Base-by-base conservation (phyloP, 352 stramenopile species). In the Phytophthora palmivora region DNA sequence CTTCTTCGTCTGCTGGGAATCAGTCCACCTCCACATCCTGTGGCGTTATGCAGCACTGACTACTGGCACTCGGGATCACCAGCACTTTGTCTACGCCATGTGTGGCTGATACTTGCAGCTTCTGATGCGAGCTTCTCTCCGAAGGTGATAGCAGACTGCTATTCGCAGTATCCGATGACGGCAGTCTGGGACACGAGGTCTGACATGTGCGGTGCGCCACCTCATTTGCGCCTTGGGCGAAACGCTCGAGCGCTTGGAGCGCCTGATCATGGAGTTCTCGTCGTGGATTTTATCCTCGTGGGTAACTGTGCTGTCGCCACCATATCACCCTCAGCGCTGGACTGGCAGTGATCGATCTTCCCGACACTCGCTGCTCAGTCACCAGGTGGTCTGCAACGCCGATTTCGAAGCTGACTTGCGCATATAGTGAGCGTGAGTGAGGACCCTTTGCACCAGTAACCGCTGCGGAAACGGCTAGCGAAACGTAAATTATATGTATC, bases 401-500 rank as follows among this genome's bases (percentile, higher is more conserved):
- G 28, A 52, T 26, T 52, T 52, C 45, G 36, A 42, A 44, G 26
- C 9, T 33, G 39, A 45, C 39, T 45, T 3, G 22, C 9, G 22
- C 18, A 19, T 22, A 48, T 48, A 48, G 21, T 48, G 21, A 48
- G 39, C 39, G 39, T 21, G 8, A 46, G 39, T 46, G 19, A n/a
- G 19, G 11, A 21, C 6, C 41, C 22, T 33, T 44, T 56, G 37
- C 33, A 8, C 12, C 9, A 15, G n/a, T 54, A 62, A 62, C 46
- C 42, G 34, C 4, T 42, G 14, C 33, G 24, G 33, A 33, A 47
- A 32, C 6, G 22, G 41, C 21, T 55, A 28, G 30, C 26, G 52
- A 57, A 66, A 60, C 48, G 48, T 60, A 66, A 60, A 66, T 59
- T 47, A 60, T 65, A 52, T 22, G 50, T 47, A 39, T 47, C 42